These are phyloP conservation scores for Wickerhamiella slavikovae DNA, from an alignment of 805 yeast species.

Conservation along the genomic window DNA sequence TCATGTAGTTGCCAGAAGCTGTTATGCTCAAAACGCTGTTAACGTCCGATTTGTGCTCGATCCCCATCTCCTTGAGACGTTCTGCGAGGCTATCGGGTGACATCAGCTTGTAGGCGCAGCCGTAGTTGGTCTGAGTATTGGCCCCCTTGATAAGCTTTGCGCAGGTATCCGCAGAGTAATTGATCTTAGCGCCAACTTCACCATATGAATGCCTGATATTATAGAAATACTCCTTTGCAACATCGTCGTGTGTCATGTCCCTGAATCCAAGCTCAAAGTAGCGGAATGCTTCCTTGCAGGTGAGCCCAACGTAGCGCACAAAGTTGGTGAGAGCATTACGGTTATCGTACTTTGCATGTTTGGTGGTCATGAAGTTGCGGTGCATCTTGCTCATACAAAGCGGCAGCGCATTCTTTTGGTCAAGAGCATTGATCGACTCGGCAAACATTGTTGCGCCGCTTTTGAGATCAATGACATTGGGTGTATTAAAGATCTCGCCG, in stretches of 20 bases:
- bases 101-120: conserved; percentile 80
- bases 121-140: conserved; percentile 70
- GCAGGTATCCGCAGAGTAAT: conserved; percentile 76
- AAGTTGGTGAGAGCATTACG: conserved; percentile 75
- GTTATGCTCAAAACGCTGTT: conserved; percentile 47
- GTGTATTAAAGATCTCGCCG: conserved; percentile 7
- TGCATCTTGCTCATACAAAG: conserved; percentile 56
- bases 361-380: conserved; percentile 32
- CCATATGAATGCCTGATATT: conserved; percentile 82
- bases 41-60: conserved; percentile 33
- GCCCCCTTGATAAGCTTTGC: conserved; percentile 53
- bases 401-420: conserved; percentile 50
- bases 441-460: conserved; percentile 28
- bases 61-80: conserved; percentile 42
- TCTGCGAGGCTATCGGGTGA: conserved; percentile 37
- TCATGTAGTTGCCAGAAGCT: conserved; percentile 48
- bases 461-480: conserved; percentile 16
- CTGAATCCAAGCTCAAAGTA: conserved; percentile 71
- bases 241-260: conserved; percentile 38
- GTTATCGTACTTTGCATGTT: conserved; percentile 65
- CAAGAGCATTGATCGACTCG: conserved; percentile 32
- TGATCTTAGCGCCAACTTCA: conserved; percentile 70
- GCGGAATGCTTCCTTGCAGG: conserved; percentile 66
- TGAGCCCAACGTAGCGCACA: conserved; percentile 74
- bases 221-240: conserved; percentile 75